Percentiles rank a stretch among this genome's conserved stretches.
These are phyloP conservation scores for Ascochyta viciae-villosae DNA, from an alignment of 2,329 filamentous ascomycete species.

Conservation along the genomic window DNA sequence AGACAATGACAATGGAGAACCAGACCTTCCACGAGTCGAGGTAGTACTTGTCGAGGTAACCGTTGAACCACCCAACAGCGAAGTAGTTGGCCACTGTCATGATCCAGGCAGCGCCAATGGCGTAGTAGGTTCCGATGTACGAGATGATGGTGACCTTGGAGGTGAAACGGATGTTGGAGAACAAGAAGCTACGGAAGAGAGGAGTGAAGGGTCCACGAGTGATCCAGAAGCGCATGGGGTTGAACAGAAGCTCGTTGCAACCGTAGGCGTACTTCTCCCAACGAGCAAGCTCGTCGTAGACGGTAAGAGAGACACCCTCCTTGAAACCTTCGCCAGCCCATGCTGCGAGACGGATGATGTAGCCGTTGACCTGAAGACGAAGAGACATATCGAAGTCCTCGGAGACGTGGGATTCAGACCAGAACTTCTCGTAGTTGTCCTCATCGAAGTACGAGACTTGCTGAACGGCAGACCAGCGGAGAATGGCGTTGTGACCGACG, in stretches of 20 bases:
- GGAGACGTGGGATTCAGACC: slow-evolving; percentile 76
- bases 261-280: slow-evolving; percentile 65
- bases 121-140: slow-evolving; percentile 74
- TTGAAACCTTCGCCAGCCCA: slow-evolving; percentile 74
- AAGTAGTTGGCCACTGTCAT: slow-evolving; percentile 73
- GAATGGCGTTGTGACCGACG: slow-evolving; percentile 76
- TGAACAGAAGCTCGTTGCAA: slow-evolving; percentile 73
- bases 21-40: slow-evolving; percentile 70
- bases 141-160: slow-evolving; percentile 74
- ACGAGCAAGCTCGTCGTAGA: slow-evolving; percentile 73
- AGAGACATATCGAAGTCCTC: slow-evolving; percentile 79
- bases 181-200: slow-evolving; percentile 66
- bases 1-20: slow-evolving; percentile 65
- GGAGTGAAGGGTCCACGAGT: slow-evolving; percentile 68
- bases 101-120: slow-evolving; percentile 70
- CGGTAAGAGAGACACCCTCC: slow-evolving; percentile 73
- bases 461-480: slow-evolving; percentile 72
- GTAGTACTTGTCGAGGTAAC: slow-evolving; percentile 79
- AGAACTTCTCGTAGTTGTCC: slow-evolving; percentile 70
- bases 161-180: slow-evolving; percentile 65
- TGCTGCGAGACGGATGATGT: slow-evolving; percentile 70
- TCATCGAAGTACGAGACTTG: slow-evolving; percentile 62
- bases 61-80: slow-evolving; percentile 72
- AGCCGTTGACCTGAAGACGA: slow-evolving; percentile 71
- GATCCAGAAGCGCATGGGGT: slow-evolving; percentile 68